phyloP scores from a whole-genome alignment of 768 basidiomycete genomes.

The Termitomyces sp. region DNA sequence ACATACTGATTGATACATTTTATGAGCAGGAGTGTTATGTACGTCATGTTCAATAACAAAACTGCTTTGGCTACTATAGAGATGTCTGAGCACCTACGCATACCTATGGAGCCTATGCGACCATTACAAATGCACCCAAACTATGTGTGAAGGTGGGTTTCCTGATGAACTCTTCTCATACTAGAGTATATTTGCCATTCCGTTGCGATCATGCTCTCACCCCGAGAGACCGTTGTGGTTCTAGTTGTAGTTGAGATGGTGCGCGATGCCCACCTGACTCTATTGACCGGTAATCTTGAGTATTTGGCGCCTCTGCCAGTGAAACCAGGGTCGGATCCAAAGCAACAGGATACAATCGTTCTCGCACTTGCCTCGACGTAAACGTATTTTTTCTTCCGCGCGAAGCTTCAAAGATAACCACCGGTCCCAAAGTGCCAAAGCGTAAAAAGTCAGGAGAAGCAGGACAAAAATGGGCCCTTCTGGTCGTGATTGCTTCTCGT shows the following conservation, averaged over 20 bases:
- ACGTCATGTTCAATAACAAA: no score
- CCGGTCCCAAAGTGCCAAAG: constrained; percentile 31
- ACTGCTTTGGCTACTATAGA: no score
- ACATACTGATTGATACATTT: no score
- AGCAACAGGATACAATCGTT: background rate
- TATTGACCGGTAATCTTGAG: background rate
- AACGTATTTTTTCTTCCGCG: constrained; percentile 15
- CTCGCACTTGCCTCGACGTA: constrained; percentile 1
- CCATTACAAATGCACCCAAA: background rate
- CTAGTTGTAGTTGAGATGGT: background rate
- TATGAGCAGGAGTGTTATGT: no score
- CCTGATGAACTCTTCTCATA: no score
- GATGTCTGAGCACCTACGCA: no score
- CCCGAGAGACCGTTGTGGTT: background rate
- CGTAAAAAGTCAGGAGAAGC: constrained; percentile 26
- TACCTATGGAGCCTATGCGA: no score
- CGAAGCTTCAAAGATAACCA: constrained; percentile 25
- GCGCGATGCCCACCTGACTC: background rate
- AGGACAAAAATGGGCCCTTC: constrained; percentile 21
- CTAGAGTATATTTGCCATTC: no score
- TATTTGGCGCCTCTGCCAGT: background rate
- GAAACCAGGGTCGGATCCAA: background rate
- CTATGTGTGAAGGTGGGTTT: no score
- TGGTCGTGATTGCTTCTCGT: background rate
- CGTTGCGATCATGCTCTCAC: background rate